phyloP scores from a whole-genome alignment of 305 asterid species.

The Solanum aculeatissimum region DNA sequence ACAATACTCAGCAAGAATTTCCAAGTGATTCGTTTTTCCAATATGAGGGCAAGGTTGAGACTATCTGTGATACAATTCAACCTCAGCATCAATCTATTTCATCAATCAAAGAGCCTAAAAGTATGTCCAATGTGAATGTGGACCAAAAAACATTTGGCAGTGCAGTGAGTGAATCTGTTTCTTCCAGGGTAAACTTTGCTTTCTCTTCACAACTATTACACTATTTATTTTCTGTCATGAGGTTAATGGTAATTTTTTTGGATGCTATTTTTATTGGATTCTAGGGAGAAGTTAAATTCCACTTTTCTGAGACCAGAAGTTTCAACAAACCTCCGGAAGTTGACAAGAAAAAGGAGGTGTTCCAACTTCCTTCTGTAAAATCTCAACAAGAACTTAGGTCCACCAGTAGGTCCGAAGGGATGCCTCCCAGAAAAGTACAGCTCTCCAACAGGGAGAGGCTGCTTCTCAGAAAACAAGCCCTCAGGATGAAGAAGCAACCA shows the following conservation, averaged over 20 bases:
- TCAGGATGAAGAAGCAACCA: conserved; percentile 50
- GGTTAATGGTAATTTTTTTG: conserved; percentile 1
- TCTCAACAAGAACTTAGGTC: conserved; percentile 18
- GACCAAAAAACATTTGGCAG: neutral
- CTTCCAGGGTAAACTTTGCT: neutral
- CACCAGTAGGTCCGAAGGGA: conserved; percentile 8
- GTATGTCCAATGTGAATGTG: neutral
- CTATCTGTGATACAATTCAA: conserved; percentile 17
- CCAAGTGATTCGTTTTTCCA: conserved; percentile 8
- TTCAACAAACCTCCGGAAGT: conserved; percentile 4
- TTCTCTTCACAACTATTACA: neutral
- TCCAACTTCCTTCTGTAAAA: conserved; percentile 13
- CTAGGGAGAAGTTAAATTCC: conserved; percentile 23
- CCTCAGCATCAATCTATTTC: conserved; percentile 17
- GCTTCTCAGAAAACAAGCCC: conserved; percentile 75
- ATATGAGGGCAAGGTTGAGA: conserved; percentile 12
- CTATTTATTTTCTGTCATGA: neutral
- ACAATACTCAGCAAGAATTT: conserved; percentile 12
- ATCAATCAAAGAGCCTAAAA: conserved; percentile 10
- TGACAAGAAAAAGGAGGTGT: conserved; percentile 5
- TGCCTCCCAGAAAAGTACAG: conserved; percentile 24
- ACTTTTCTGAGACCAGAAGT: conserved; percentile 14
- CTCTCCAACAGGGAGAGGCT: conserved; percentile 92
- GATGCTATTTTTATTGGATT: conserved; percentile 3
- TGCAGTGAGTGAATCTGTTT: neutral